Evolutionary conservation across 129 eudicot genomes (phyloP).

Genomic region (Saussurea involucrata): DNA sequence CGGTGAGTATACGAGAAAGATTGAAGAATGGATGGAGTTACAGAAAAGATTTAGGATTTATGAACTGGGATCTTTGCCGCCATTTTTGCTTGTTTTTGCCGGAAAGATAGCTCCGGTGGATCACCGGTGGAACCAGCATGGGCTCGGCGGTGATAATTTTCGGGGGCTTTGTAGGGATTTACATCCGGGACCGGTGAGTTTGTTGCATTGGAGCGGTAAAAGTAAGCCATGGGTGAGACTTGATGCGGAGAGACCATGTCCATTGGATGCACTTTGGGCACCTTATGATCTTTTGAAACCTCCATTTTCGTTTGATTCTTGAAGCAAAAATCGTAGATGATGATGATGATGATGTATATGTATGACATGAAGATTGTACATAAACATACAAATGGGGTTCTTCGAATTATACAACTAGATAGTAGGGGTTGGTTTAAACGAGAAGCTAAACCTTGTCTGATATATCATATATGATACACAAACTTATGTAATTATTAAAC

Average conservation of each 20-base stretch:
- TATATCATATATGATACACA: too few relatives aligned
- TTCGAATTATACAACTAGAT: neutral
- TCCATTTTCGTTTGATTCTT: slow-evolving; percentile 33
- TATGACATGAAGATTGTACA: too few relatives aligned
- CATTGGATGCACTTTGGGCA: slow-evolving; percentile 42
- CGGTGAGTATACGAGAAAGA: slow-evolving; percentile 39
- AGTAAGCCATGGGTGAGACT: slow-evolving; percentile 46
- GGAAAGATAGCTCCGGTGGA: slow-evolving; percentile 52
- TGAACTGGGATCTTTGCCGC: slow-evolving; percentile 54
- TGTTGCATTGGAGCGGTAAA: slow-evolving; percentile 49
- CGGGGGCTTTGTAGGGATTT: slow-evolving; percentile 50
- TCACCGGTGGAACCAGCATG: slow-evolving; percentile 70
- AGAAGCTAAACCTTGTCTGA: too few relatives aligned
- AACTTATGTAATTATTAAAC: too few relatives aligned
- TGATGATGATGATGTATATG: neutral
- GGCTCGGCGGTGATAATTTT: slow-evolving; percentile 60
- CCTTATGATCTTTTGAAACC: slow-evolving; percentile 42
- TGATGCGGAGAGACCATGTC: slow-evolving; percentile 40
- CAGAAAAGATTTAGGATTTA: slow-evolving; percentile 54
- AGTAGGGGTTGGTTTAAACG: too few relatives aligned
- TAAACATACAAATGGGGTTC: neutral
- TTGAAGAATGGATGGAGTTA: slow-evolving; percentile 64
- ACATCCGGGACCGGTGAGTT: slow-evolving; percentile 69
- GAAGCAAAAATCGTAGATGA: slow-evolving; percentile 5
- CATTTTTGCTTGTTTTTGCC: slow-evolving; percentile 52